A percentile compares a stretch with the other conserved stretches of the same genome.
phyloP scores from a whole-genome alignment of 2,329 filamentous ascomycete species.

The Pestalotiopsis sp. region DNA sequence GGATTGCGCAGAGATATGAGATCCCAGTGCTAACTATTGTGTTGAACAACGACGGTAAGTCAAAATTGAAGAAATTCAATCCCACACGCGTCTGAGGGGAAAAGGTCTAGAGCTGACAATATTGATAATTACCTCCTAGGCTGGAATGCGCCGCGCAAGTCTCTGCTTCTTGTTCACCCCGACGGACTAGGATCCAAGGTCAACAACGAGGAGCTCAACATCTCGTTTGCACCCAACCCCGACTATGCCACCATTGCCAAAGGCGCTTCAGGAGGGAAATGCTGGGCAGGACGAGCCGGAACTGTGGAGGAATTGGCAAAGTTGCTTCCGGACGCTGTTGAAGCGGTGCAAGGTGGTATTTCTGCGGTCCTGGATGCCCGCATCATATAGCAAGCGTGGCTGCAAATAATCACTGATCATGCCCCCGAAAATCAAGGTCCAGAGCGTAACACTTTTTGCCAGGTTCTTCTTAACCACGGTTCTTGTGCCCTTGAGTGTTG shows the following conservation, averaged over 20 bases:
- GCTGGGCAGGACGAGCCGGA: constrained; percentile 52
- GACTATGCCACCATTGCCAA: constrained; percentile 65
- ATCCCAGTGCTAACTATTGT: constrained; percentile 60
- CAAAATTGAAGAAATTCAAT: not conserved
- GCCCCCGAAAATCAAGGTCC: not conserved
- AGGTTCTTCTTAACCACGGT: not conserved
- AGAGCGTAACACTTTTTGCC: not conserved
- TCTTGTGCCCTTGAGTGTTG: not conserved
- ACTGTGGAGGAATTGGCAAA: constrained; percentile 48
- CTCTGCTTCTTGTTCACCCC: constrained; percentile 60
- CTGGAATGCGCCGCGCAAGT: constrained; percentile 63
- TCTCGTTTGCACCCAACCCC: constrained; percentile 60
- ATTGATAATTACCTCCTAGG: constrained; percentile 33
- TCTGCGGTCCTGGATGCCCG: constrained; percentile 55
- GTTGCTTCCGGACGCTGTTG: constrained; percentile 53
- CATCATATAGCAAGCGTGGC: not conserved
- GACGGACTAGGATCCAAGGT: constrained; percentile 56
- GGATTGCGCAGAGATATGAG: constrained; percentile 56
- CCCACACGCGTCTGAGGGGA: not conserved
- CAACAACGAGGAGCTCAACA: constrained; percentile 65
- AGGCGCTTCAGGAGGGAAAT: constrained; percentile 57
- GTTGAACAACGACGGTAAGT: constrained; percentile 57
- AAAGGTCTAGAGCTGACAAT: not conserved
- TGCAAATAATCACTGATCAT: not conserved
- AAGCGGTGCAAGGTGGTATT: constrained; percentile 52